Evolutionary conservation across 2,329 filamentous ascomycete genomes (phyloP).

Genomic region (Colletotrichum paranaense): DNA sequence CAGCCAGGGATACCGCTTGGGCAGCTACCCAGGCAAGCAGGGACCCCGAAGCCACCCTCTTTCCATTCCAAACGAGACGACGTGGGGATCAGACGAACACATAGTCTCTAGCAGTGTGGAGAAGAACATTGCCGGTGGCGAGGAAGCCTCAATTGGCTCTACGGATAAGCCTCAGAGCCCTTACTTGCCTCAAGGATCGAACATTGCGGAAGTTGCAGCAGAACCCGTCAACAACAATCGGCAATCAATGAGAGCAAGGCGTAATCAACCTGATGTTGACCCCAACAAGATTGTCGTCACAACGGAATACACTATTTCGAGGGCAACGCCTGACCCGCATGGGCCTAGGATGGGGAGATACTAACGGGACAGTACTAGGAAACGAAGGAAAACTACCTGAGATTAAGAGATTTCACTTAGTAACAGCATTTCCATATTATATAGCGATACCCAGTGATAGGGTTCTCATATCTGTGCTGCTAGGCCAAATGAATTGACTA

Average conservation of each 20-base stretch:
- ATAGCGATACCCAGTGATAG: too few species aligned
- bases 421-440: too few species aligned
- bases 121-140: not conserved
- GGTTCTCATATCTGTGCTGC: too few species aligned
- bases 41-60: not conserved
- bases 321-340: not conserved
- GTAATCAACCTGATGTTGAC: not conserved
- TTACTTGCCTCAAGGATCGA: not conserved
- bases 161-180: not conserved
- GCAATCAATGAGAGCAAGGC: not conserved
- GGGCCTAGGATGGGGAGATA: not conserved
- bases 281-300: constrained; percentile 13
- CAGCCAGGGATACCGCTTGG: constrained; percentile 20
- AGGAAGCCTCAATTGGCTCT: constrained; percentile 2
- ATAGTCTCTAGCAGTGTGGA: constrained; percentile 2
- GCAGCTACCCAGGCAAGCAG: constrained; percentile 16
- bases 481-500: too few species aligned
- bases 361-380: not conserved
- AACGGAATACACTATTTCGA: constrained; percentile 13
- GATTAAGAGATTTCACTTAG: too few species aligned
- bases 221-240: not conserved
- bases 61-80: constrained; percentile 6
- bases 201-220: not conserved
- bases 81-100: constrained; percentile 14
- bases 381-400: too few species aligned